Base-by-base conservation (phyloP, 1,139 yeast species). In the Hyphopichia khmerensis region DNA sequence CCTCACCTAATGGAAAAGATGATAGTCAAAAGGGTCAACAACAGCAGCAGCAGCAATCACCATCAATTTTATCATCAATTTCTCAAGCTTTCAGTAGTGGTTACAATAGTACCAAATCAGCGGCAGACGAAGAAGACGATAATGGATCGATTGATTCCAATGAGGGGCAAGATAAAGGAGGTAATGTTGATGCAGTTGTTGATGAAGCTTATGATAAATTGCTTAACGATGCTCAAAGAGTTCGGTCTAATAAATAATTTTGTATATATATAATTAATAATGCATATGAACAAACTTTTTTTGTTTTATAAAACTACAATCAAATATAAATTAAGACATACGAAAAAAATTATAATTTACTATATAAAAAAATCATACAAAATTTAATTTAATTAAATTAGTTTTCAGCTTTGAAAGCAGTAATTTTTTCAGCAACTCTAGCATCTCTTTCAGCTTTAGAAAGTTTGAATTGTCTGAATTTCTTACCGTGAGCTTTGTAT, bases 401-500 rank as follows among this genome's bases (percentile, higher is more conserved):
- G 9, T 29, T n/a, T 5, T 29, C 68, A 63, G 81, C 80, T 69
- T 80, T 70, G 81, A 84, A 84, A 67, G 82, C 87, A 71, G 93
- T 93, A 72, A 93, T 90, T 88, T 88, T 91, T 72, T 84, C 87
- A 68, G 83, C 89, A 72, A 93, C 80, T 71, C 81, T 86, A 62
- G 87, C 96, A 63, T 80, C 72, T 81, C 96, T 88, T 83, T 93
- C 88, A 65, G 81, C 98, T 70, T 70, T 82, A 79, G 98, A 80
- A 76, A 91, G 84, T 81, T 89, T 91, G 67, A 69, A 75, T 72
- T 82, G 84, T 78, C 80, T 86, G 96, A 75, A 88, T 81, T 91
- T 89, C 84, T 85, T 86, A 60, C 96, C 84, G 75, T 84, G 88
- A 73, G 96, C 96, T 80, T 95, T 95, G 84, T 90, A 91, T 79